Evolutionary conservation across 768 basidiomycete genomes (phyloP).

Genomic region (Lentinula raphanica): DNA sequence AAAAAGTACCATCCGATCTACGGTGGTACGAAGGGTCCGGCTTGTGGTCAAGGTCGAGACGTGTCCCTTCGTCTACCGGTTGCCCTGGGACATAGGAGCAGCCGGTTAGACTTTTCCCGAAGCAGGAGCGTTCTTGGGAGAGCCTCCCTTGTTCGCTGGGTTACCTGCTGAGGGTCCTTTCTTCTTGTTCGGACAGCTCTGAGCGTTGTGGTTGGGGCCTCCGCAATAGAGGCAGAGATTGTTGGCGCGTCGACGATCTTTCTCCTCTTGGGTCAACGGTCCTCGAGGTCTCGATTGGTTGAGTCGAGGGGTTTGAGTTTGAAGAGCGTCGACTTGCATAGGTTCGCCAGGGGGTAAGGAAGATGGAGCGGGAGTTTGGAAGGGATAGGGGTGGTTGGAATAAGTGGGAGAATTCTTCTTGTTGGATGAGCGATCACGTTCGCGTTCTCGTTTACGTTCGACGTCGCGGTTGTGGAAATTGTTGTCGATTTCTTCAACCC

Average conservation of each 20-base stretch:
- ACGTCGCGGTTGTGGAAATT: no score
- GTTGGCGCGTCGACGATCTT: constrained; percentile 8
- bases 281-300: neutral
- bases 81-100: constrained; percentile 11
- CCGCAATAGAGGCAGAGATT: constrained; percentile 21
- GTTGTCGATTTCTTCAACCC: no score
- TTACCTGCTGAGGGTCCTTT: neutral
- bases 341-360: neutral
- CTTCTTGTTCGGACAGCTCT: constrained; percentile 18
- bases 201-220: constrained; percentile 11
- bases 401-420: no score
- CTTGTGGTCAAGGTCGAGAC: neutral
- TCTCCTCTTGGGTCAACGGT: constrained; percentile 12
- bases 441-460: no score
- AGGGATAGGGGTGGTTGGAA: neutral
- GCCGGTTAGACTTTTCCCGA: constrained; percentile 19
- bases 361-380: neutral
- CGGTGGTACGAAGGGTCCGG: neutral
- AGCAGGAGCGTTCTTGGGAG: neutral
- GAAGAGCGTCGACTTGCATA: neutral
- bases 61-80: constrained; percentile 10
- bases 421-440: no score
- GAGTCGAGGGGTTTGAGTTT: neutral
- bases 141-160: neutral
- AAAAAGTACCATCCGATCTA: neutral